Percentiles rank a stretch among this genome's conserved stretches.
Evolutionary conservation across 768 basidiomycete species (phyloP).

Genomic region (Mycena rebaudengoi): DNA sequence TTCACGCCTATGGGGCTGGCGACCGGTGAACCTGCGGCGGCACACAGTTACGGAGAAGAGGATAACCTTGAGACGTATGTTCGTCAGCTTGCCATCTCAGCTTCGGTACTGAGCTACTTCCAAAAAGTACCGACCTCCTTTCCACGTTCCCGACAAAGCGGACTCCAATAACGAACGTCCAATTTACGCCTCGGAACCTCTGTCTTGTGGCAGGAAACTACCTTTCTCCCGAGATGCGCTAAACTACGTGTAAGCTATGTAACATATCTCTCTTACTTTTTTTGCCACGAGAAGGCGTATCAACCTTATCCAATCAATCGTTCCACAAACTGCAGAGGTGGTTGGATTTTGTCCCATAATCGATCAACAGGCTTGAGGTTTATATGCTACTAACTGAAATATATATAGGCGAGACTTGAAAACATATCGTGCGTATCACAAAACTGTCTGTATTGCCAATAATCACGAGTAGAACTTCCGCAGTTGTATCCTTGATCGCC

Average conservation of each 20-base stretch:
- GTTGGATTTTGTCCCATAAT: not conserved
- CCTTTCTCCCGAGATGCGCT: conserved; percentile 66
- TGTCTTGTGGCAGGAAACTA: conserved; percentile 88
- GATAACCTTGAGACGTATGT: conserved; percentile 78
- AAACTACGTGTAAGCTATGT: conserved; percentile 12
- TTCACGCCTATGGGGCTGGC: conserved; percentile 33
- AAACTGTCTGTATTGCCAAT: no score
- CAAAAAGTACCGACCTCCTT: conserved; percentile 78
- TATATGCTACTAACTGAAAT: no score
- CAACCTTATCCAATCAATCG: no score
- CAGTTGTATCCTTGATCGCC: no score
- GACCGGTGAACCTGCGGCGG: conserved; percentile 42
- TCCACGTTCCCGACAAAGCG: conserved; percentile 95
- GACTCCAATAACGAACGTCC: conserved; percentile 90
- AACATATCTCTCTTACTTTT: not conserved
- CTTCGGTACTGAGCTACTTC: conserved; percentile 11
- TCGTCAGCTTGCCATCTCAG: not conserved
- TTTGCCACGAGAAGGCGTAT: no score
- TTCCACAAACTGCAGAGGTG: not conserved
- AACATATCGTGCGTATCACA: no score
- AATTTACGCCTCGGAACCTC: conserved; percentile 95
- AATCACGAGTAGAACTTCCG: no score
- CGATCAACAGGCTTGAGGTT: no score
- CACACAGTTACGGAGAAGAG: conserved; percentile 55
- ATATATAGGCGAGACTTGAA: no score